Evolutionary conservation across 106 monocot genomes (phyloP).

Genomic region (Phalaenopsis aphrodite): DNA sequence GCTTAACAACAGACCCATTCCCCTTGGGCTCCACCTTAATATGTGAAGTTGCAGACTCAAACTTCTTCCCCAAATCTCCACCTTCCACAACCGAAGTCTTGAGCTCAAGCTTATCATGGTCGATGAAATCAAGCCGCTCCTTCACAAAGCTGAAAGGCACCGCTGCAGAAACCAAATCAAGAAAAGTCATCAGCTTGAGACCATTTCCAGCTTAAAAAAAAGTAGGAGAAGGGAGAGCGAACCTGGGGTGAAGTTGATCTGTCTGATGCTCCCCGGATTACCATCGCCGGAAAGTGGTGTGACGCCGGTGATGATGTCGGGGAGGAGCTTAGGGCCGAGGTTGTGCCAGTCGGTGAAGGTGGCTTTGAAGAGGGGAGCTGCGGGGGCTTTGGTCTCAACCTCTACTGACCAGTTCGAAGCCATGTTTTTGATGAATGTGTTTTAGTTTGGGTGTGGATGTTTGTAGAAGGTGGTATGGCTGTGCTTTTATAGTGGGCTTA

Average conservation of each 20-base stretch:
- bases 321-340: slow-evolving; percentile 12
- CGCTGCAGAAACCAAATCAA: neutral
- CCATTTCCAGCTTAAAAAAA: neutral
- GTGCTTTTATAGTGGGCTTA: neutral
- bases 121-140: slow-evolving; percentile 9
- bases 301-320: neutral
- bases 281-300: neutral
- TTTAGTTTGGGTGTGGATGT: neutral
- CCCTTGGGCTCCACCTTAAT: slow-evolving; percentile 8
- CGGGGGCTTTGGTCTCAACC: slow-evolving; percentile 9
- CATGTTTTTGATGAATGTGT: neutral
- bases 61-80: slow-evolving; percentile 5
- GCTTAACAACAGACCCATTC: neutral
- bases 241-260: slow-evolving; percentile 8
- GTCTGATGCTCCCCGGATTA: slow-evolving; percentile 2
- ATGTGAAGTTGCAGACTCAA: slow-evolving; percentile 2
- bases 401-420: neutral
- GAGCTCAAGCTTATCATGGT: slow-evolving; percentile 10
- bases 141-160: neutral
- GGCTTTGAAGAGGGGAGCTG: slow-evolving; percentile 5
- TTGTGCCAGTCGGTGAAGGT: slow-evolving; percentile 11
- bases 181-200: too few species aligned
- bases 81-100: slow-evolving; percentile 3
- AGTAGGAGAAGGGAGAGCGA: neutral
- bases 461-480: neutral